phyloP scores from a whole-genome alignment of 306 rosid genomes.

The Cicer yamashitae region DNA sequence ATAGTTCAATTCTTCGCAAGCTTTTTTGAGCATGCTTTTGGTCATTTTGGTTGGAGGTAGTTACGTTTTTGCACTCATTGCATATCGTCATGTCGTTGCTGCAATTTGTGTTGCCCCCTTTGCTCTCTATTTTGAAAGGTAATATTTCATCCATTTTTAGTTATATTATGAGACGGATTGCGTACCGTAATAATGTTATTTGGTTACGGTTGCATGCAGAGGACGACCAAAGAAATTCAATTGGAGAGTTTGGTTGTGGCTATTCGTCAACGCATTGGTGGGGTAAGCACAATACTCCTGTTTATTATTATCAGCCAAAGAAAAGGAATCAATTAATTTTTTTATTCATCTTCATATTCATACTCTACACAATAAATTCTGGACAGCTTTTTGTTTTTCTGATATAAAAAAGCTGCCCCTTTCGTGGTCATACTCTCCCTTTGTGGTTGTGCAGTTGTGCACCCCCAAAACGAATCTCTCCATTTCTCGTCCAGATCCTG shows the following conservation, averaged over 20 bases:
- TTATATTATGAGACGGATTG: too few species aligned
- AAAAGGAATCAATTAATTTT: too few species aligned
- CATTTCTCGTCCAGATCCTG: constrained; percentile 47
- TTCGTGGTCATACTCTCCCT: constrained; percentile 25
- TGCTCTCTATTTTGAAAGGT: constrained; percentile 69
- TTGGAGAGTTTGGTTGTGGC: too few species aligned
- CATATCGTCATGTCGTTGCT: constrained; percentile 64
- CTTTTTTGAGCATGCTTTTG: constrained; percentile 53
- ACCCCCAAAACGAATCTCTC: constrained; percentile 70
- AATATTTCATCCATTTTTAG: neutral
- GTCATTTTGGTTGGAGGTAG: constrained; percentile 57
- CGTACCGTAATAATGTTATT: too few species aligned
- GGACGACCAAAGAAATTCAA: too few species aligned
- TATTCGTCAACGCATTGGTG: too few species aligned
- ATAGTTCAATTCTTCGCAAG: constrained; percentile 46
- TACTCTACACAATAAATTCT: too few species aligned
- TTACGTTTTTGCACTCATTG: constrained; percentile 62
- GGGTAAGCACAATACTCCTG: too few species aligned
- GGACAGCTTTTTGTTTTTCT: constrained; percentile 47
- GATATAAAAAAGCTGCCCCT: constrained; percentile 30
- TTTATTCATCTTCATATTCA: too few species aligned
- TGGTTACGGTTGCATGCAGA: too few species aligned
- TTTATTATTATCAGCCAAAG: too few species aligned
- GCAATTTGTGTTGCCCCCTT: constrained; percentile 69
- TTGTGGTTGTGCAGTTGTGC: constrained; percentile 4